These are phyloP conservation scores for Pseudogymnoascus sp. DNA, from an alignment of 2,329 filamentous ascomycete genomes.

Conservation along the genomic window DNA sequence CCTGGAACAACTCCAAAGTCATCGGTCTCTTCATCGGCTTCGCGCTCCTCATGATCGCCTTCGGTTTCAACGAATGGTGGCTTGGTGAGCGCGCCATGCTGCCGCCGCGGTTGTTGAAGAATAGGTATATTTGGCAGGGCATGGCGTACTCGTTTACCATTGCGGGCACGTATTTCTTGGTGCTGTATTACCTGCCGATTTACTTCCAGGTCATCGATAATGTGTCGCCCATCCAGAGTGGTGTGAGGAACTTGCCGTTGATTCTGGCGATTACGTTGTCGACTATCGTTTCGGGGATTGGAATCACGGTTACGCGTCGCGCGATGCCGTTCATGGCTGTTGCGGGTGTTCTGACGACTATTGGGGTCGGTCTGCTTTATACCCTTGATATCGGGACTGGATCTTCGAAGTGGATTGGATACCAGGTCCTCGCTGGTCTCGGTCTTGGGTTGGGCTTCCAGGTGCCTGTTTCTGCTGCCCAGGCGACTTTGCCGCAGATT, in stretches of 20 bases:
- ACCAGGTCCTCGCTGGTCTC: slow-evolving; percentile 42
- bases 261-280: slow-evolving; percentile 38
- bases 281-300: slow-evolving; percentile 33
- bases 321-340: slow-evolving; percentile 40
- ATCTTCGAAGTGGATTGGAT: slow-evolving; percentile 43
- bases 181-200: slow-evolving; percentile 41
- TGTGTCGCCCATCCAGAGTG: slow-evolving; percentile 31
- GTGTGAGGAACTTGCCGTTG: slow-evolving; percentile 36
- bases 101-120: slow-evolving; percentile 36
- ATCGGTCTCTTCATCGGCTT: slow-evolving; percentile 38
- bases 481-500: slow-evolving; percentile 41
- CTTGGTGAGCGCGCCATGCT: slow-evolving; percentile 45
- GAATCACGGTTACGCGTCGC: slow-evolving; percentile 34
- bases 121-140: slow-evolving; percentile 37
- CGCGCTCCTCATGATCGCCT: slow-evolving; percentile 27
- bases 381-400: slow-evolving; percentile 35
- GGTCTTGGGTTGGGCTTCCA: slow-evolving; percentile 40
- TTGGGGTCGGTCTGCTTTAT: slow-evolving; percentile 38
- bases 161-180: slow-evolving; percentile 37
- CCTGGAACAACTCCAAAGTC: slow-evolving; percentile 36
- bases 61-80: slow-evolving; percentile 33
- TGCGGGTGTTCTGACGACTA: slow-evolving; percentile 36
- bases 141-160: slow-evolving; percentile 37
- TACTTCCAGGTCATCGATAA: slow-evolving; percentile 44
- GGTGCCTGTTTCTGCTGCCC: slow-evolving; percentile 43